These are phyloP conservation scores for Nakaseomyces uthaithaninus DNA, from an alignment of 1,139 yeast species.

Conservation along the genomic window DNA sequence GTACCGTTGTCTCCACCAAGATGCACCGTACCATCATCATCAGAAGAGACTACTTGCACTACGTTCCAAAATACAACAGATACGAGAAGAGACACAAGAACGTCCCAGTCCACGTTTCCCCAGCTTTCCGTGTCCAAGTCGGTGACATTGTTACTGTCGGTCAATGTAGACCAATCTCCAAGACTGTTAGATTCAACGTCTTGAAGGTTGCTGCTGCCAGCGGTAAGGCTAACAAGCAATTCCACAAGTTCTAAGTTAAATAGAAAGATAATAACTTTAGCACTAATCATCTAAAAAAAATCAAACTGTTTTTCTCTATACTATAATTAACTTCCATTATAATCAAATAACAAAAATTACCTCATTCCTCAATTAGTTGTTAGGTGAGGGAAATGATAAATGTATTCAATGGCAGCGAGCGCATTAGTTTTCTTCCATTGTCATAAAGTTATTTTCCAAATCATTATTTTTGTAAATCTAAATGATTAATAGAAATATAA, in stretches of 20 bases:
- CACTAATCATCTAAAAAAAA: constrained; percentile 1
- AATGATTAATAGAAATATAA: too few relatives aligned
- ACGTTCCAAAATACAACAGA: constrained; percentile 99
- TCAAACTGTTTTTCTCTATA: constrained; percentile 5
- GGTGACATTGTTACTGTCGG: constrained; percentile 99
- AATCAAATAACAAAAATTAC: constrained; percentile 1
- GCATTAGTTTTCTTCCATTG: too few relatives aligned
- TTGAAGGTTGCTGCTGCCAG: constrained; percentile 87
- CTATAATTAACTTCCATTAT: constrained; percentile 2
- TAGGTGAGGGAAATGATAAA: too few relatives aligned
- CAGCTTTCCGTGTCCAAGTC: constrained; percentile 99
- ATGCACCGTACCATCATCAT: constrained; percentile 99
- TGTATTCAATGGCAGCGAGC: too few relatives aligned
- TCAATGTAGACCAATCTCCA: constrained; percentile 99
- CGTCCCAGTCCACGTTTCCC: constrained; percentile 99
- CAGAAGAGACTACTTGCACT: constrained; percentile 99
- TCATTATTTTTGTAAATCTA: too few relatives aligned
- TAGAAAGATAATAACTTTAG: constrained; percentile 6
- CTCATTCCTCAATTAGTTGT: not conserved
- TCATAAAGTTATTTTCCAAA: too few relatives aligned
- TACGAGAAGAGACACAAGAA: constrained; percentile 99
- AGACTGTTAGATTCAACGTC: constrained; percentile 99
- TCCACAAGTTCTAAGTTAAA: constrained; percentile 77
- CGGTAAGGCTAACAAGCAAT: constrained; percentile 85
- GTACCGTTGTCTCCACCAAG: constrained; percentile 99